A percentile compares a stretch with the other conserved stretches of the same genome.
phyloP scores from a whole-genome alignment of 345 rosid genomes.

The Syzygium oleosum region DNA sequence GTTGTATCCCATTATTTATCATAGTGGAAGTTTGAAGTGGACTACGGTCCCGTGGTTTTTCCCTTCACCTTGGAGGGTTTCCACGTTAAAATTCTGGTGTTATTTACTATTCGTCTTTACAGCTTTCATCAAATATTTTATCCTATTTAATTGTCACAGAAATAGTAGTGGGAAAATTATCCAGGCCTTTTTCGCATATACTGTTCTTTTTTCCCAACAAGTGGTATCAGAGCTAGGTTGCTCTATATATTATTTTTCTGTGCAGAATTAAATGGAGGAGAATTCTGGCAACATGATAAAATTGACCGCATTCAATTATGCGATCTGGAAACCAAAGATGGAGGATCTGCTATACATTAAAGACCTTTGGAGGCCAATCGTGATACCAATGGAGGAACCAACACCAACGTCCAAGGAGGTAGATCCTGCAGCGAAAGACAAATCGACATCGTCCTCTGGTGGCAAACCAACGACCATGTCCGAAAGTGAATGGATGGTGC shows the following conservation, averaged over 20 bases:
- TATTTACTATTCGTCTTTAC: background rate
- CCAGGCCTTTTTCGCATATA: fast-evolving
- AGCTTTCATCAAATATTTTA: background rate
- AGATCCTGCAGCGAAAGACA: fast-evolving
- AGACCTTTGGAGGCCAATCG: background rate
- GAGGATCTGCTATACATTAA: background rate
- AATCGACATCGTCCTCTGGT: fast-evolving
- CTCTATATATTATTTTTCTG: background rate
- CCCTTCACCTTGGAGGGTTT: too few relatives aligned
- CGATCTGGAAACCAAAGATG: background rate
- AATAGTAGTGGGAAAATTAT: background rate
- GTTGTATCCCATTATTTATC: too few relatives aligned
- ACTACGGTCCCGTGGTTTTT: too few relatives aligned
- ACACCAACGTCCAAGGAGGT: background rate
- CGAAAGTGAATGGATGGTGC: background rate
- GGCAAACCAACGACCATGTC: background rate
- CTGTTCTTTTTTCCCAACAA: background rate
- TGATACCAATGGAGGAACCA: background rate
- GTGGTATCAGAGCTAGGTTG: background rate
- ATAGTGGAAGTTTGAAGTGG: too few relatives aligned
- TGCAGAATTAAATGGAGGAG: background rate
- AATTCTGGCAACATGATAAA: background rate
- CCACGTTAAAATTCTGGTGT: background rate
- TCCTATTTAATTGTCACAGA: background rate
- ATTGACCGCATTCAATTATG: background rate